These are phyloP conservation scores for Cokeromyces recurvatus DNA, from an alignment of 371 early-diverging fungal species.

Conservation along the genomic window DNA sequence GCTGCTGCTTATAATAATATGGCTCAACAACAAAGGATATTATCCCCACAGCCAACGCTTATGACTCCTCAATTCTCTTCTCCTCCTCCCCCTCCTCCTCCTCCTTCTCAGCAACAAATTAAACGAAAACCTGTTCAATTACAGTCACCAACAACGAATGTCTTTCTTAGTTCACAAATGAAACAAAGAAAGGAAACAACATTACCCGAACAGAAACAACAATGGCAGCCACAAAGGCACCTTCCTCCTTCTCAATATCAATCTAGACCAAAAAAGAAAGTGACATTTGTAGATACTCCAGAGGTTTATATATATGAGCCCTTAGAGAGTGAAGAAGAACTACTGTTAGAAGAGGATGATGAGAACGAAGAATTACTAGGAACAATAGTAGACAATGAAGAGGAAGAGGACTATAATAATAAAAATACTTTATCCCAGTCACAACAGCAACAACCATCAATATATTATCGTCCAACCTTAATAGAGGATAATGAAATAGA, in stretches of 20 bases:
- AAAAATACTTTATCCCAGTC: no score
- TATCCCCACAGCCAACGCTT: neutral
- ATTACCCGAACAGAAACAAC: no score
- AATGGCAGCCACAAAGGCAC: no score
- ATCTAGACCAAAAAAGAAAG: conserved; percentile 9
- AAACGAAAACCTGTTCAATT: neutral
- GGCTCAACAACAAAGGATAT: neutral
- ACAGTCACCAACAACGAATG: neutral
- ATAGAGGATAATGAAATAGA: no score
- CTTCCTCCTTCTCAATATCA: neutral
- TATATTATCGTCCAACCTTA: no score
- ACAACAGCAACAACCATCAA: no score
- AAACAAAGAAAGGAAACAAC: no score
- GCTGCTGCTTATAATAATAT: conserved; percentile 9
- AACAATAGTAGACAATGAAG: no score
- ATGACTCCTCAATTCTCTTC: neutral
- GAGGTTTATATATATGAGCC: conserved; percentile 1
- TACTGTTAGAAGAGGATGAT: neutral
- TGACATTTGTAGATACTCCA: conserved; percentile 8
- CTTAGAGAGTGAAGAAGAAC: conserved; percentile 7
- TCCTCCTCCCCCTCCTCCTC: neutral
- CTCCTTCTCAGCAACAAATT: neutral
- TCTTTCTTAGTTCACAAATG: no score
- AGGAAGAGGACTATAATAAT: no score
- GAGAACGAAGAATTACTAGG: neutral